A percentile compares a stretch with the other conserved stretches of the same genome.
phyloP scores from a whole-genome alignment of 202 grass and related monocot species.

The Zizania palustris region DNA sequence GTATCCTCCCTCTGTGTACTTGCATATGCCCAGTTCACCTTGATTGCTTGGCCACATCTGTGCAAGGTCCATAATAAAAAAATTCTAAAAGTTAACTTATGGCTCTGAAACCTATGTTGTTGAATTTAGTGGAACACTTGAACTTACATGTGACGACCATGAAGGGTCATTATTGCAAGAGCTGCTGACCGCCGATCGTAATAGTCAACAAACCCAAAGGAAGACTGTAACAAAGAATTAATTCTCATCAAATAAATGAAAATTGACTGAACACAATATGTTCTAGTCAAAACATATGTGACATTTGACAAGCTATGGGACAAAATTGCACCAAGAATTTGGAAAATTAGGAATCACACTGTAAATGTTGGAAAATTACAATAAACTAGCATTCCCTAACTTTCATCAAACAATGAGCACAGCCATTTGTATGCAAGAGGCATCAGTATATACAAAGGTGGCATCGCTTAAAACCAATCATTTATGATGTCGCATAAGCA shows the following conservation, averaged over 20 bases:
- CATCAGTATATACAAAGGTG: background rate
- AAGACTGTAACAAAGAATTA: slow-evolving; percentile 57
- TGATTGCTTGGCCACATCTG: slow-evolving; percentile 89
- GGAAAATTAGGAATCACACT: slow-evolving; percentile 28
- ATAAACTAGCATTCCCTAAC: slow-evolving; percentile 1
- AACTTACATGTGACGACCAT: slow-evolving; percentile 76
- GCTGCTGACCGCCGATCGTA: slow-evolving; percentile 79
- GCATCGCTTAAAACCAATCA: slow-evolving; percentile 9
- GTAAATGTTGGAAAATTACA: slow-evolving; percentile 22
- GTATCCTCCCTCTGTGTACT: slow-evolving; percentile 88
- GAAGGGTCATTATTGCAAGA: slow-evolving; percentile 77
- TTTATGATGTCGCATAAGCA: slow-evolving; percentile 28
- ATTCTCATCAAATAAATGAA: slow-evolving; percentile 40
- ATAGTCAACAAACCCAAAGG: slow-evolving; percentile 91
- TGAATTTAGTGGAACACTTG: slow-evolving; percentile 15
- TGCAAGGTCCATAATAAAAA: slow-evolving; percentile 33
- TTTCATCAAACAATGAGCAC: slow-evolving; percentile 13
- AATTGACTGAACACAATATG: slow-evolving; percentile 10
- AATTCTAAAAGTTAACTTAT: slow-evolving; percentile 3
- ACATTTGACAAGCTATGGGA: background rate
- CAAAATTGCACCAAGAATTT: slow-evolving; percentile 35
- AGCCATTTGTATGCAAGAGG: slow-evolving; percentile 14
- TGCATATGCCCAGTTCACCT: slow-evolving; percentile 86
- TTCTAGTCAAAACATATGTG: slow-evolving; percentile 24
- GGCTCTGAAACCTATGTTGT: slow-evolving; percentile 9